Base-by-base conservation (phyloP, 305 asterid genomes). In the Nicotiana rustica region DNA sequence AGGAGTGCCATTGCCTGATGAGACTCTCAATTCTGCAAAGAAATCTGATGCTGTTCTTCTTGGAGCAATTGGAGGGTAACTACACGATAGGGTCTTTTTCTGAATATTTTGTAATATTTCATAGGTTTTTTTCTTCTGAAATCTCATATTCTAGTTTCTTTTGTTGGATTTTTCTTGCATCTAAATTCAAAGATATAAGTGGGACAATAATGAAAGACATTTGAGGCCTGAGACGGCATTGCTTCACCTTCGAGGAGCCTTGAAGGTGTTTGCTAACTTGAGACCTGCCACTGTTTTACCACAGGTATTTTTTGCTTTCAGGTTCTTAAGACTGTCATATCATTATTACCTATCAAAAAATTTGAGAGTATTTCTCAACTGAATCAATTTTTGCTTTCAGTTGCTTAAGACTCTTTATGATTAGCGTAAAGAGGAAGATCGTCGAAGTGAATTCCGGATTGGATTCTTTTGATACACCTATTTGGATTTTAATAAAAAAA, bases 51-150 rank as follows among this genome's bases (percentile, higher is more conserved):
- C 98, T 66, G 93, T 95, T 88, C 95, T 96, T 79, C 98, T 96
- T 61, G 99, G 99, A 82, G 98, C 99, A 44, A 94, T 96, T 84
- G 99, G 99, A 90, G 99, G 99, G 98, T 94, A 89, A 80, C 47
- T 60, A 3, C 62, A 41, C 41, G 21, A 49, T 35, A 36, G 18
- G 85, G 4, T 52, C 44, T 17, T 25, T 47, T 69, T 29, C 9
- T n/a, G 29, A 67, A 70, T 29, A 38, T 71, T 25, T 15, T 70
- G 18, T 38, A 44, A 47, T 68, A 64, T 77, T 55, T 65, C 25
- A 1, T 18, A 13, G 18, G 7, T n/a, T 60, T 67, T 29, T 76
- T 67, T 10, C 25, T 64, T 78, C 49, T 2, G 49, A 57, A 5
- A 14, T 36, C 47, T 47, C 15, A 61, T 41, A 73, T 64, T 71